A percentile compares a stretch with the other conserved stretches of the same genome.
Evolutionary conservation across 352 stramenopile species (phyloP).

Genomic region (Phytophthora idaei): DNA sequence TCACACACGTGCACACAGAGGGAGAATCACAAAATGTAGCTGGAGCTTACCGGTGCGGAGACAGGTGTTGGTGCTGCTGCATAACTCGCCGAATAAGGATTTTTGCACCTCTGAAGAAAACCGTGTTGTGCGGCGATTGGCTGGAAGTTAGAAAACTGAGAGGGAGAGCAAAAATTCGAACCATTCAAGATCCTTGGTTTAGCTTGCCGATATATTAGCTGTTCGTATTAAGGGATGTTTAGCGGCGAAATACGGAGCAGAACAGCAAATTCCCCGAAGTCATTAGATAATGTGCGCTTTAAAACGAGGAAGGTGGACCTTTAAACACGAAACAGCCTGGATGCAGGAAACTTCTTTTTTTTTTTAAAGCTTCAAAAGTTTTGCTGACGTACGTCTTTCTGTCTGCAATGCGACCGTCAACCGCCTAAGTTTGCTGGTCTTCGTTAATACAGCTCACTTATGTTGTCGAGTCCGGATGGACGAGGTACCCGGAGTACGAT

Average conservation of each 20-base stretch:
- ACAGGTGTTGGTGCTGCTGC: conserved; percentile 17
- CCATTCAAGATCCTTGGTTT: conserved; percentile 14
- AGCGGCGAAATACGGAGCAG: too few relatives aligned
- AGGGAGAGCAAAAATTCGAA: conserved; percentile 27
- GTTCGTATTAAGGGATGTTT: conserved; percentile 1
- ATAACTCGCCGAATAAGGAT: conserved; percentile 32
- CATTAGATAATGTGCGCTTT: not conserved
- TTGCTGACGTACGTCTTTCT: not conserved
- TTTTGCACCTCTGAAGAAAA: conserved; percentile 14
- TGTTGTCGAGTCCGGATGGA: too few relatives aligned
- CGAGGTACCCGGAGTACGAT: too few relatives aligned
- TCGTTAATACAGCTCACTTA: not conserved
- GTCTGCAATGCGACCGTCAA: not conserved
- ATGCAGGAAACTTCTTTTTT: conserved; percentile 11
- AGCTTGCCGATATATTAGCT: not conserved
- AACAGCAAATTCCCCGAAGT: not conserved
- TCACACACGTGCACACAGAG: not conserved
- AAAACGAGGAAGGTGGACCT: conserved; percentile 15
- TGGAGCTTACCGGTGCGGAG: conserved; percentile 17
- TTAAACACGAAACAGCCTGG: conserved; percentile 3
- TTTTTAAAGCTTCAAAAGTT: too few relatives aligned
- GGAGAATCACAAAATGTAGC: not conserved
- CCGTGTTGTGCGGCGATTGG: conserved; percentile 11
- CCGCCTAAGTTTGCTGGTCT: not conserved
- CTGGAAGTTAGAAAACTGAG: conserved; percentile 15